Evolutionary conservation across 306 rosid genomes (phyloP).

Genomic region (Castanopsis chinensis): DNA sequence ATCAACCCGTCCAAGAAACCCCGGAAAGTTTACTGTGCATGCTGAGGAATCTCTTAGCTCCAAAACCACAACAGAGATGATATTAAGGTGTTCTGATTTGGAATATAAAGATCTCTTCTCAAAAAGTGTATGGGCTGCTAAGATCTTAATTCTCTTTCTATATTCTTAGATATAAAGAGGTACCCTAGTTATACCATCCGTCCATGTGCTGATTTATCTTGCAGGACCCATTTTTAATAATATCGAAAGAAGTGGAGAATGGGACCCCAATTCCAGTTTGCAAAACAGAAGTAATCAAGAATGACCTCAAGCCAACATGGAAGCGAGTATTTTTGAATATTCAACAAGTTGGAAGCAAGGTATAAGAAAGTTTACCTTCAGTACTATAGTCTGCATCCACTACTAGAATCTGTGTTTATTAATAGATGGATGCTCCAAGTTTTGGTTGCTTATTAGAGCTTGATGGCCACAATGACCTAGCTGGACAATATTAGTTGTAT

Average conservation of each 20-base stretch:
- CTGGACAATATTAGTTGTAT: not conserved
- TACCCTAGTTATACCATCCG: conserved; percentile 9
- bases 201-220: conserved; percentile 28
- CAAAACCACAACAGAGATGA: conserved; percentile 70
- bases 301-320: conserved; percentile 84
- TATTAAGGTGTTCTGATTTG: conserved; percentile 83
- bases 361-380: conserved; percentile 20
- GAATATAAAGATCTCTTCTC: conserved; percentile 95
- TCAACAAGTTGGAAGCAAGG: conserved; percentile 99
- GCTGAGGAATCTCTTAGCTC: conserved; percentile 89
- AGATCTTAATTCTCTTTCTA: conserved; percentile 4
- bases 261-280: conserved; percentile 75
- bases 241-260: conserved; percentile 73
- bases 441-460: conserved; percentile 11
- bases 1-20: conserved; percentile 42
- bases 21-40: conserved; percentile 70
- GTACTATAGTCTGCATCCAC: conserved; percentile 1
- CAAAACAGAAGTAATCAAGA: conserved; percentile 92
- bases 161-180: conserved; percentile 23
- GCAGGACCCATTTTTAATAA: conserved; percentile 88
- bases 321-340: conserved; percentile 79
- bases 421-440: conserved; percentile 11
- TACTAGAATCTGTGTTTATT: not conserved
- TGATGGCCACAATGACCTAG: not conserved
- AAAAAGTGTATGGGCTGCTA: conserved; percentile 66